These are phyloP conservation scores for Cryptococcus sp. DNA, from an alignment of 1,284 basidiomycete genomes.

Conservation along the genomic window DNA sequence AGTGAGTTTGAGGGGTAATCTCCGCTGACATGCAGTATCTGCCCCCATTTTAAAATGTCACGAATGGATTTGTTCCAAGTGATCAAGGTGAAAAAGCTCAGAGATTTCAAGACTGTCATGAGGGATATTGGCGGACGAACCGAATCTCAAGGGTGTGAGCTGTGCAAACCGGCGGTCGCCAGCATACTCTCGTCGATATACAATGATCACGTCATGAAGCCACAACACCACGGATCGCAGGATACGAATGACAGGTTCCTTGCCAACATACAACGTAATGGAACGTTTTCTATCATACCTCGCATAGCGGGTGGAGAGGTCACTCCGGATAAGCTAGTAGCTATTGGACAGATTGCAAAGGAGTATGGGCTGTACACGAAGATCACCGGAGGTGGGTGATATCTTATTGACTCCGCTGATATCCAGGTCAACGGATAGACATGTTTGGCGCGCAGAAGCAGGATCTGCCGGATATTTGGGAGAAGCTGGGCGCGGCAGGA, in stretches of 20 bases:
- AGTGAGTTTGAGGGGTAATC: slow-evolving; percentile 13
- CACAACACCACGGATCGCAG: slow-evolving; percentile 67
- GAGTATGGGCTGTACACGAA: slow-evolving; percentile 73
- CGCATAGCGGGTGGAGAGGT: slow-evolving; percentile 59
- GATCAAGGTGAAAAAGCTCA: slow-evolving; percentile 67
- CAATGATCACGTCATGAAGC: slow-evolving; percentile 69
- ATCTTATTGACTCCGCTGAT: slow-evolving; percentile 12
- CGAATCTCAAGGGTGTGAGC: slow-evolving; percentile 67
- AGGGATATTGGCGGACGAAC: slow-evolving; percentile 56
- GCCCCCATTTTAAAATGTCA: slow-evolving; percentile 68
- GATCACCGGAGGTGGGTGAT: slow-evolving; percentile 58
- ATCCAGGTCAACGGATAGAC: slow-evolving; percentile 65
- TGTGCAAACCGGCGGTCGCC: slow-evolving; percentile 71
- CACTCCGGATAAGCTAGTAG: slow-evolving; percentile 68
- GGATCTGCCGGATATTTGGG: slow-evolving; percentile 76
- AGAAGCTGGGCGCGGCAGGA: slow-evolving; percentile 65
- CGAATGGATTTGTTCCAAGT: slow-evolving; percentile 70
- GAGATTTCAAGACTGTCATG: slow-evolving; percentile 64
- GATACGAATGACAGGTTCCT: slow-evolving; percentile 58
- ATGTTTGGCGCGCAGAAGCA: slow-evolving; percentile 73
- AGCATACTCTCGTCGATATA: slow-evolving; percentile 64
- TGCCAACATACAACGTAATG: slow-evolving; percentile 75
- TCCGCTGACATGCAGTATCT: slow-evolving; percentile 56
- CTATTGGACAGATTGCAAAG: slow-evolving; percentile 68
- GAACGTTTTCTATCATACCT: slow-evolving; percentile 72